Evolutionary conservation across 2,329 filamentous ascomycete genomes (phyloP), one percentile per base, ranked within the genome.

Genomic region (Chaetomium sp.): DNA sequence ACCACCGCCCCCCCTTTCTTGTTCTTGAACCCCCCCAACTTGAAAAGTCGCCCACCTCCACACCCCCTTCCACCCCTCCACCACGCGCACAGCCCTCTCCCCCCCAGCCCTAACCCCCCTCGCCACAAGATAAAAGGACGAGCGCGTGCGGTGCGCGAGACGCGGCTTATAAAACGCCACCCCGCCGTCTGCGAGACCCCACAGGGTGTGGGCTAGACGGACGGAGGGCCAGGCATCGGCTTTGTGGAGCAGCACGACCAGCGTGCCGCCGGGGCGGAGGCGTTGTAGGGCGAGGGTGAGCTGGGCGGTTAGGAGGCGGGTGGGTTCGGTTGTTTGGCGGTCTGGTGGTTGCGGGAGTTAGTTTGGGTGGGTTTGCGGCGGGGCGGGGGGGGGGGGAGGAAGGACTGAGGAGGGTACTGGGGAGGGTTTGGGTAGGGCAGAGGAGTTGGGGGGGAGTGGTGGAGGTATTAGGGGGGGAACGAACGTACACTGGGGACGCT

Each of bases 61-160:
- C 7, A 47, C 47, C 62, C 21, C 60, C 67, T 80, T 81, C 79
- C 80, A 85, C 4, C 19, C 54, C 3, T 68, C 50, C 1, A 85
- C 66, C 0, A 80, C 78, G 9, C 63, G 35, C 0, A 70, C 2
- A 0, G 80, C 81, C 33, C 75, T 72, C 0, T 68, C 51, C 21
- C 67, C 65, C 3, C 72, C 49, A 5, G 74, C 73, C 50, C 77
- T 72, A 0, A 86, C 73, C 3, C 78, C 68, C 1, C 71, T 77
- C 1, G 82, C 83, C 10, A 86, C 65, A 70, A 85, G 74, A 69
- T 87, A 86, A 67, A 85, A 87, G 0, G 82, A 85, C 0, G 79
- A 82, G 4, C 78, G 73, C 23, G 72, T 80, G 1, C 68, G 70
- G 64, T 86, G 81, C 2, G 64, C 68, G 1, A 8, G 70, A 1